A percentile compares a stretch with the other conserved stretches of the same genome.
Evolutionary conservation across 129 eudicot genomes (phyloP).

Genomic region (carrot (Daucus carota)): DNA sequence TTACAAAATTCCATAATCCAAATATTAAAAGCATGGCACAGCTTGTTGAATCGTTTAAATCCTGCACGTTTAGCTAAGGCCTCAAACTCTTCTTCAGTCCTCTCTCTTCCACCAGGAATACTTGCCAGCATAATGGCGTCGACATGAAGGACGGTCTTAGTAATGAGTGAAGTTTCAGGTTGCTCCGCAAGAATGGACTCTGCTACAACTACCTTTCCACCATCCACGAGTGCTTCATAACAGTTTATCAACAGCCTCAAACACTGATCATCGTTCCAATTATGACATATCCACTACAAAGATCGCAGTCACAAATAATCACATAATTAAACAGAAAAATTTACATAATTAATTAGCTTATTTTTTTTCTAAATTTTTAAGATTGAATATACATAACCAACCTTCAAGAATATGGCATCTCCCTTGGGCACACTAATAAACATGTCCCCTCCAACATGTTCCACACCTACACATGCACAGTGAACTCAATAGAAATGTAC

Average conservation of each 20-base stretch:
- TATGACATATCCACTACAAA: neutral
- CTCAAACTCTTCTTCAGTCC: conserved; percentile 74
- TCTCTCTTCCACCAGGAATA: conserved; percentile 31
- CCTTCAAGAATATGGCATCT: conserved; percentile 85
- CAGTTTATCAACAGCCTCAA: neutral
- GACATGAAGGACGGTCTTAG: neutral
- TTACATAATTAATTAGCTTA: too few relatives aligned
- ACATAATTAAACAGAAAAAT: neutral
- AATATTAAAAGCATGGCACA: conserved; percentile 31
- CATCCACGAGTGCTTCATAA: neutral
- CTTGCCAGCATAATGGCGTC: neutral
- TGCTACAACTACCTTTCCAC: neutral
- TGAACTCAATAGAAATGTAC: too few relatives aligned
- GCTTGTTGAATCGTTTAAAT: conserved; percentile 40
- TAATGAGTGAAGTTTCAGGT: neutral
- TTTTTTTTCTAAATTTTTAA: too few relatives aligned
- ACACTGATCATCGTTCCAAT: neutral
- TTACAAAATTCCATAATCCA: neutral
- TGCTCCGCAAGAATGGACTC: neutral
- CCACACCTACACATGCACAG: too few relatives aligned
- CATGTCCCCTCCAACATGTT: conserved; percentile 87
- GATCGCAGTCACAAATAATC: neutral
- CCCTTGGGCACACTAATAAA: conserved; percentile 73
- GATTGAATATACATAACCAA: too few relatives aligned
- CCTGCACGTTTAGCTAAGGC: conserved; percentile 70